Evolutionary conservation across 73 alveolate species (phyloP), one percentile per base, ranked within the genome.

Genomic region (Symbiodinium pilosum): DNA sequence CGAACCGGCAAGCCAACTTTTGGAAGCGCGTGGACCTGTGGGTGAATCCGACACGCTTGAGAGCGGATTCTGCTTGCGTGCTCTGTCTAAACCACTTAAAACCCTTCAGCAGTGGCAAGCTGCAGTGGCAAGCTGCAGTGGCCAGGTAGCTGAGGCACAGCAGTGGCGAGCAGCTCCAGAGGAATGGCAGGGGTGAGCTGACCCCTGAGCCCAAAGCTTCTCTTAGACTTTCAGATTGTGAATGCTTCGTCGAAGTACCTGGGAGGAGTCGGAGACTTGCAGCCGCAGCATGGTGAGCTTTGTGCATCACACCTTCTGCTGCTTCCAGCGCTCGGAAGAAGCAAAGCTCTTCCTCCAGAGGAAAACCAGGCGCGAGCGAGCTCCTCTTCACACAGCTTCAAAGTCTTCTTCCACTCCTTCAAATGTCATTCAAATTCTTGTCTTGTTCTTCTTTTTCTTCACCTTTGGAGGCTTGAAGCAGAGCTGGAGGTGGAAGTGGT

Each of bases 311-410:
- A 89, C 81, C 77, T 64, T 89, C 96, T 87, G 87, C 28, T 89
- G 96, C 96, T 89, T 89, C 75, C 96, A 89, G 87, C 96, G 52
- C 52, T 64, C 96, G 36, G 36, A 64, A 39, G 77, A 89, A 42
- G 96, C 96, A 12, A 40, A 42, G 30, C 87, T 89, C 38, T 64
- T 89, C 52, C 64, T 89, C 77, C 96, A n/a, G 28, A 69, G 96
- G 59, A 47, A 14, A 47, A 14, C 59, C 14, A 47, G 59, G 14
- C 28, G 77, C 77, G 20, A 24, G 28, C 28, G 20, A 24, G 20
- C 20, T 56, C 3, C 77, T 1, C 28, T 56, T 56, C 77, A 56
- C 28, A 24, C 77, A 56, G 20, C 28, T 56, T 56, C 28, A 24
- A 56, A 56, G 1, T 30, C 0, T 52, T 24, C 28, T 83, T 52